These are phyloP conservation scores for Salvia hispanica DNA, from an alignment of 257 asterid species.

Conservation along the genomic window DNA sequence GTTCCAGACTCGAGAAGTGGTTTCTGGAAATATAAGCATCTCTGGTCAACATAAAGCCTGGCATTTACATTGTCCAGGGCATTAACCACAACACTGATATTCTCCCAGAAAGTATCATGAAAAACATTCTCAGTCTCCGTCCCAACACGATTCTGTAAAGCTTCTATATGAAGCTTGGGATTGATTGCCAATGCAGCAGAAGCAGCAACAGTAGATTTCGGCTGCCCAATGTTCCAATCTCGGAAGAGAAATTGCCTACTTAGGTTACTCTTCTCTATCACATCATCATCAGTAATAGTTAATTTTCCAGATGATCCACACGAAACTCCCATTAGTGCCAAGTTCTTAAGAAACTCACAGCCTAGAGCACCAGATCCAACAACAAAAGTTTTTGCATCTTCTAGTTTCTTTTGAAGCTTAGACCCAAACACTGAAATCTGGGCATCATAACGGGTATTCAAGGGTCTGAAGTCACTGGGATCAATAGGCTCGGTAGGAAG, in stretches of 20 bases:
- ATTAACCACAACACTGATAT: slow-evolving; percentile 66
- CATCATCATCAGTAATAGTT: slow-evolving; percentile 87
- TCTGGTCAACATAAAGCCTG: slow-evolving; percentile 87
- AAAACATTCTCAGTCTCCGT: slow-evolving; percentile 82
- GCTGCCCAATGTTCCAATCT: slow-evolving; percentile 93
- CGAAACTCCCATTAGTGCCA: slow-evolving; percentile 89
- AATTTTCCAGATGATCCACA: slow-evolving; percentile 70
- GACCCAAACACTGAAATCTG: slow-evolving; percentile 91
- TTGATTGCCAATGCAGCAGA: slow-evolving; percentile 69
- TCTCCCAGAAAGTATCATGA: slow-evolving; percentile 83
- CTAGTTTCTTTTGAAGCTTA: slow-evolving; percentile 73
- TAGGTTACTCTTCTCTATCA: slow-evolving; percentile 90
- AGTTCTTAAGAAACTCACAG: slow-evolving; percentile 84
- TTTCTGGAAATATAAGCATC: slow-evolving; percentile 88
- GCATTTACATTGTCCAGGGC: slow-evolving; percentile 92
- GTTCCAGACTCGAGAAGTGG: slow-evolving; percentile 94
- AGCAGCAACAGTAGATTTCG: slow-evolving; percentile 93
- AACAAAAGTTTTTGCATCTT: slow-evolving; percentile 72
- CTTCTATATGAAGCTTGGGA: slow-evolving; percentile 60
- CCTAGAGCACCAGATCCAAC: slow-evolving; percentile 96
- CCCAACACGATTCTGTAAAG: slow-evolving; percentile 88
- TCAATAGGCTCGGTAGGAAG: slow-evolving; percentile 79
- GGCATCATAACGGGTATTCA: slow-evolving; percentile 86
- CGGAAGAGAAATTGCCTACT: slow-evolving; percentile 91
- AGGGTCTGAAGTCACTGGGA: slow-evolving; percentile 64